Base-by-base conservation (phyloP, 2,329 filamentous ascomycete genomes). In the Aspergillus terreus region DNA sequence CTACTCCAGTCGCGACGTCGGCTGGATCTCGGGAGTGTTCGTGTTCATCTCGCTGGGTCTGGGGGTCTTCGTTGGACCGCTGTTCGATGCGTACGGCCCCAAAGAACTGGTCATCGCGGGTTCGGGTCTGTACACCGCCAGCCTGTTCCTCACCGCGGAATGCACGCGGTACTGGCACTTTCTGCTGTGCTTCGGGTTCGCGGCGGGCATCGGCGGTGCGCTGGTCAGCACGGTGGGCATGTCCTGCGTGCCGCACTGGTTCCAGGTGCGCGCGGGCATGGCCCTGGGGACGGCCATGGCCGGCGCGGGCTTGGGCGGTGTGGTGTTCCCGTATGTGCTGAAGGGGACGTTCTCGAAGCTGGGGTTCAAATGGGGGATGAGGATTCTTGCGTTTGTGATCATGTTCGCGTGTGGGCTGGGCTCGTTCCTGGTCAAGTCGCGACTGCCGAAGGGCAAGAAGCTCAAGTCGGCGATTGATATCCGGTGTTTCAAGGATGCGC, bases 61-160 rank as follows among this genome's bases (percentile, higher is more conserved):
- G 2, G 76, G 75, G 11, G 72, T 80, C 15, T 75, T 76, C 51
- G 68, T 78, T 6, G 78, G 78, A 0, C 78, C 78, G 0, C 57
- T 80, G n/a, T 77, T 79, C 53, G 78, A 80, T 51, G 67, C 68
- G 1, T 75, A 78, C 47, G 78, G 78, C 0, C 75, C 78, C 0
- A 69, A 66, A 4, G 59, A 71, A 17, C 68, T 80, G 11, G 68
- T 71, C 1, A 64, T 73, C 4, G 52, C 67, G 0, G 76, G 76
- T 1, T 69, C 71, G 3, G 61, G 56, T 1, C 58, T 67, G 1
- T 76, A 75, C 40, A 58, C 76, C 0, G 61, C 69, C 2, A 70
- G 71, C 47, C 68, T 79, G 32, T 65, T 80, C 23, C 54, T 79
- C 12, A 65, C 79, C 30, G 78, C 74, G 0, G 72, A 79, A 47